Evolutionary conservation across 208 protist genomes (phyloP), one percentile per base, ranked within the genome.

Genomic region (Porcisia deanei): DNA sequence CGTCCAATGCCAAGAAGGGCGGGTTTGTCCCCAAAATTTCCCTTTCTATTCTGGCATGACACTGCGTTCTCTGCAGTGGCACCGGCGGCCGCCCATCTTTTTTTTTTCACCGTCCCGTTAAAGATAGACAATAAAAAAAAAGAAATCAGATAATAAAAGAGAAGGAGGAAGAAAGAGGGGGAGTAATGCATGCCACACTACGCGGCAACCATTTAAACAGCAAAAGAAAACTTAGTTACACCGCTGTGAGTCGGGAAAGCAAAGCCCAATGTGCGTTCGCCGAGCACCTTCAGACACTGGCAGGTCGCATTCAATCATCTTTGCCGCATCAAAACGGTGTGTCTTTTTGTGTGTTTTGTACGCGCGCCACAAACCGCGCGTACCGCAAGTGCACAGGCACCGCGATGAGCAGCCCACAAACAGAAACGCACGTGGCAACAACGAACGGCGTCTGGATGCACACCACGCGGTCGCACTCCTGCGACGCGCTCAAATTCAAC

Each of bases 391-490:
- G 88, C 3, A 88, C 76, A 25, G 83, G 37, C 18, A 65, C 37
- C 5, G 81, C 78, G 53, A 85, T 77, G 18, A 92, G 45, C 65
- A 84, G 71, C 14, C 85, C 83, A 14, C 77, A 60, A 0, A 77
- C 75, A 63, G 74, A 76, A 25, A 86, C 60, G 58, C 74, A 82
- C 25, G 85, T 89, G 25, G 73, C 65, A 3, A 89, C 85, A 61
- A 92, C 87, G 47, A 92, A 57, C 4, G 85, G 85, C 67, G 85
- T 73, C 57, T 74, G 77, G 54, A 89, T 85, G 79, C 88, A 87
- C 61, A 70, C 54, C 7, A 57, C 41, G 45, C 43, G 45, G 69
- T 73, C 84, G 76, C 88, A 92, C 67, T 86, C 81, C 74, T 66
- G 37, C 58, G 49, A 41, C 22, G 71, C n/a, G 22, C 73, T 67